A percentile compares a stretch with the other conserved stretches of the same genome.
These are phyloP conservation scores for Kluyveromyces sp. DNA, from an alignment of 1,139 yeast genomes.

Conservation along the genomic window DNA sequence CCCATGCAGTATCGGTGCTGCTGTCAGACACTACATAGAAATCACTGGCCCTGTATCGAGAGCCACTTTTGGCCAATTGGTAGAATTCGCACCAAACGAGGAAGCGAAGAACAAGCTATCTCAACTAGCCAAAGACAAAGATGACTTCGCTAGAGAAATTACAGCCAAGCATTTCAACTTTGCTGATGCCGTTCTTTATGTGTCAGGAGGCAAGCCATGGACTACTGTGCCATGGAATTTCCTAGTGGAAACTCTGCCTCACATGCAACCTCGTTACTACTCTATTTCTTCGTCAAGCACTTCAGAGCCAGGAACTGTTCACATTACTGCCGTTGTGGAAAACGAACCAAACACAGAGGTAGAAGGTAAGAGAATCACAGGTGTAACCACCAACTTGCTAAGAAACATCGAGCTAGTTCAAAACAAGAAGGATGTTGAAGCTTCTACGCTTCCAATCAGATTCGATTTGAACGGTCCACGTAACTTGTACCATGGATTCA, in stretches of 20 bases:
- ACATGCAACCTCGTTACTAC: slow-evolving; percentile 89
- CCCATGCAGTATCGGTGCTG: slow-evolving; percentile 86
- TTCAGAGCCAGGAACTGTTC: slow-evolving; percentile 66
- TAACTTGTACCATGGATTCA: slow-evolving; percentile 43
- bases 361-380: slow-evolving; percentile 33
- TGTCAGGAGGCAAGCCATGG: slow-evolving; percentile 68
- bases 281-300: slow-evolving; percentile 90
- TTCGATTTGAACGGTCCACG: slow-evolving; percentile 84
- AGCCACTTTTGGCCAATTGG: slow-evolving; percentile 70
- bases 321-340: slow-evolving; percentile 91
- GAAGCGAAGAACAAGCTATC: slow-evolving; percentile 46
- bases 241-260: slow-evolving; percentile 71
- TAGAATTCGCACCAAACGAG: slow-evolving; percentile 72
- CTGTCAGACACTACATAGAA: slow-evolving; percentile 80
- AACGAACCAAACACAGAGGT: slow-evolving; percentile 35
- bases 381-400: slow-evolving; percentile 87
- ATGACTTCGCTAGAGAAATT: slow-evolving; percentile 55
- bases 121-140: slow-evolving; percentile 61
- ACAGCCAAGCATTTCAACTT: slow-evolving; percentile 57
- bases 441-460: slow-evolving; percentile 37
- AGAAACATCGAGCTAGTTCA: slow-evolving; percentile 63
- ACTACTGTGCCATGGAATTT: slow-evolving; percentile 72
- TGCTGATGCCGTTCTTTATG: slow-evolving; percentile 60
- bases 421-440: slow-evolving; percentile 37
- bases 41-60: slow-evolving; percentile 92